Evolutionary conservation across 345 rosid species (phyloP).

Genomic region (Lumnitzera racemosa): DNA sequence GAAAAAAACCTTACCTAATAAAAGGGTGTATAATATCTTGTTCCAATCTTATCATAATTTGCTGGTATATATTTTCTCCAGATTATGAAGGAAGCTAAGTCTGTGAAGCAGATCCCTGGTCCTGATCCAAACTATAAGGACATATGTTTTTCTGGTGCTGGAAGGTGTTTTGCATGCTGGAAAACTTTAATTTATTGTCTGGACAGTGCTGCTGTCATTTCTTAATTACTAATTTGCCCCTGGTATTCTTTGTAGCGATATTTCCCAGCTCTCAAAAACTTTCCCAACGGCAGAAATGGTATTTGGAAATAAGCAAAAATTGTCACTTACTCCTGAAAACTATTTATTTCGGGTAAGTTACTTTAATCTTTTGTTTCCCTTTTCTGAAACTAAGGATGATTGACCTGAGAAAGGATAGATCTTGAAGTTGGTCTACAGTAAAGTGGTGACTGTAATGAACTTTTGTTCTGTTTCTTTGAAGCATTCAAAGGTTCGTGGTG

Average conservation of each 20-base stretch:
- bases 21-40: background rate
- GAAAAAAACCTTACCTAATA: too few relatives aligned
- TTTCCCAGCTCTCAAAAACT: conserved; percentile 38
- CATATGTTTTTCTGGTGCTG: conserved; percentile 65
- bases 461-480: conserved; percentile 17
- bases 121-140: conserved; percentile 93
- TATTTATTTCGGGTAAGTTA: conserved; percentile 72
- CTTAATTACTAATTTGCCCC: conserved; percentile 14
- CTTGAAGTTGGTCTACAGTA: background rate
- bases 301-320: conserved; percentile 60
- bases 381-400: background rate
- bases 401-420: background rate
- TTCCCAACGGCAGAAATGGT: conserved; percentile 76
- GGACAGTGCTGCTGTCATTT: background rate
- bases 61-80: conserved; percentile 14
- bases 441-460: background rate
- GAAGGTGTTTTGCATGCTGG: conserved; percentile 35
- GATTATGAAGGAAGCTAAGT: conserved; percentile 54
- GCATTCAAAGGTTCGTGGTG: conserved; percentile 79
- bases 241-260: conserved; percentile 33
- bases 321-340: conserved; percentile 79
- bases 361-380: conserved; percentile 7
- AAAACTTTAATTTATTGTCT: conserved; percentile 1
- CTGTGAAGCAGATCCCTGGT: conserved; percentile 63
- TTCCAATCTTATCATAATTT: background rate